phyloP scores from a whole-genome alignment of 495 filamentous ascomycete genomes.

The Aspergillus haitiensis region DNA sequence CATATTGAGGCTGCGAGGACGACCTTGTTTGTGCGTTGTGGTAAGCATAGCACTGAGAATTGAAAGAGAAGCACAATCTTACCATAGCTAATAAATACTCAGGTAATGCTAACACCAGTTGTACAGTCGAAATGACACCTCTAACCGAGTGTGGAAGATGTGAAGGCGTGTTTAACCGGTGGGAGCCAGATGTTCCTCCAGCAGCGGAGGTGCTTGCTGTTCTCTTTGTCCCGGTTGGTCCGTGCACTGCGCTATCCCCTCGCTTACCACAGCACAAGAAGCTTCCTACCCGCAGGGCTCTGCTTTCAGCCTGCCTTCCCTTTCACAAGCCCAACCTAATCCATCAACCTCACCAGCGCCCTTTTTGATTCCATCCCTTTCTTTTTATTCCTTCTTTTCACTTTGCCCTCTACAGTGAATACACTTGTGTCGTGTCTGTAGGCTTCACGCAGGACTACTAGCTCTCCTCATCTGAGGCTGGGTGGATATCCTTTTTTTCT shows the following conservation, averaged over 20 bases:
- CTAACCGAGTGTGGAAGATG: slow-evolving; percentile 4
- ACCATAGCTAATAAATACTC: slow-evolving; percentile 22
- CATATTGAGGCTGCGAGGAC: slow-evolving; percentile 98
- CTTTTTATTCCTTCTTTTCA: background rate
- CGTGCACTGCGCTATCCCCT: slow-evolving; percentile 42
- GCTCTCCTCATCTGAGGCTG: background rate
- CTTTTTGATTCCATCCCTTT: background rate
- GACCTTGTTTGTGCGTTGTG: slow-evolving; percentile 59
- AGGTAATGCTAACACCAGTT: background rate
- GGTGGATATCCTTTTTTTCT: slow-evolving; percentile 6
- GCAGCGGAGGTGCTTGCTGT: slow-evolving; percentile 44
- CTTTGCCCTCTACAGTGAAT: background rate
- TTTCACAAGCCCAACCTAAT: slow-evolving; percentile 1
- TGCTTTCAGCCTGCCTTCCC: slow-evolving; percentile 18
- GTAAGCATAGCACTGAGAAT: slow-evolving; percentile 25
- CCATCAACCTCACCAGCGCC: background rate
- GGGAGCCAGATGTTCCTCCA: slow-evolving; percentile 32
- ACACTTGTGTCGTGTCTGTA: background rate
- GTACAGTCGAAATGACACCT: background rate
- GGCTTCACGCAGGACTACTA: background rate
- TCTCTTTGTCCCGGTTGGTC: slow-evolving; percentile 45
- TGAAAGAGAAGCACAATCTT: slow-evolving; percentile 14
- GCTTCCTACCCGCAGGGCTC: slow-evolving; percentile 9
- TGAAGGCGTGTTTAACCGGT: slow-evolving; percentile 16
- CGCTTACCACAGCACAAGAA: slow-evolving; percentile 42